Base-by-base conservation (phyloP, 352 stramenopile species). In the Phytophthora litchii region DNA sequence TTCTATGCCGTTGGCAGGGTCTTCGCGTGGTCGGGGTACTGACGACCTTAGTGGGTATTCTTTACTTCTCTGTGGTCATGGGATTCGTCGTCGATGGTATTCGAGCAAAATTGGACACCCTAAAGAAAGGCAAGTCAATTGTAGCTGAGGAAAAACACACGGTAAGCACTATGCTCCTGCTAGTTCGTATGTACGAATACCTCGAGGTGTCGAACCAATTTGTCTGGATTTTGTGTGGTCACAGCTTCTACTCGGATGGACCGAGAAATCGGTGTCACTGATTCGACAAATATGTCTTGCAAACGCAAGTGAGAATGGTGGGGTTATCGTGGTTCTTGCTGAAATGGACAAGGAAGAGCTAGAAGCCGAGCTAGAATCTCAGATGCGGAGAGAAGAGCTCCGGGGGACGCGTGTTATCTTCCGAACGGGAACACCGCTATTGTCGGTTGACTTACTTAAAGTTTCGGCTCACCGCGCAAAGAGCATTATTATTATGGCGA, bases 1-100 rank as follows among this genome's bases (percentile, higher is more conserved):
- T 45, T 12, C 11, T 86, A 11, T 42, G 14, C 16, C 4, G 35
- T 19, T 21, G 16, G 27, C 31, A 53, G 46, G 46, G 46, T 43
- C 29, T 53, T 21, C 80, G 77, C 1, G 46, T 88, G 17, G 69
- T 89, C 17, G 82, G 77, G 14, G 69, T 86, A 0, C 27, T 84
- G 27, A 84, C 88, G 21, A 89, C 62, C 11, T 41, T 95, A 16
- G 40, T 86, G 41, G 83, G 85, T 13, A 90, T 95, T 53, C 55
- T 96, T 9, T 92, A 95, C 57, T 95, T 95, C 47, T 92, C 86
- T 16, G 81, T 96, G 13, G 92, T 97, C 44, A 91, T 96, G 74
- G 89, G 89, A n/a, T 95, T 97, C 35, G 83, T 97, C 7, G 86
- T 92, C n/a, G 88, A 96, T 36, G 78, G 67, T 10, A 94, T 97